A percentile compares a stretch with the other conserved stretches of the same genome.
Evolutionary conservation across 495 filamentous ascomycete species (phyloP).

Genomic region (Darksidea phi): DNA sequence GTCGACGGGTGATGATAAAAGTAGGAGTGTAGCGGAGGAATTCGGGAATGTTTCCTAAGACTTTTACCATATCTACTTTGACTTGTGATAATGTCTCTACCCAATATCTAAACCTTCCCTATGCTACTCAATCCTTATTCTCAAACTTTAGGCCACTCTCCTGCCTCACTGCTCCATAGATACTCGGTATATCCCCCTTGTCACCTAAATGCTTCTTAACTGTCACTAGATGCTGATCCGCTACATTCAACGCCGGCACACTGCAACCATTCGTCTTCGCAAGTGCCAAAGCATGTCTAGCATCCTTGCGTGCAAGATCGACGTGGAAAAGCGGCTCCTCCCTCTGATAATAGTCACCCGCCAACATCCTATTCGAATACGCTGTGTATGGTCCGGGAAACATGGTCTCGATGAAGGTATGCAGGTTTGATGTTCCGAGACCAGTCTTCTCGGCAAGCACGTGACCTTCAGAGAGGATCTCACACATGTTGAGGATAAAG

Average conservation of each 20-base stretch:
- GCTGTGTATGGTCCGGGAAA: slow-evolving; percentile 64
- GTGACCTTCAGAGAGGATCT: slow-evolving; percentile 72
- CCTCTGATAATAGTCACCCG: slow-evolving; percentile 69
- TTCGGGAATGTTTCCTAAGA: no score
- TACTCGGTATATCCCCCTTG: slow-evolving; percentile 77
- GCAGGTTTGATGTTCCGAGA: slow-evolving; percentile 66
- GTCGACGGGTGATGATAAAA: no score
- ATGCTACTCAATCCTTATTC: slow-evolving; percentile 40
- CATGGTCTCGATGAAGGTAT: slow-evolving; percentile 65
- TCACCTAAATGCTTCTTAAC: slow-evolving; percentile 72
- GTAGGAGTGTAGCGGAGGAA: no score
- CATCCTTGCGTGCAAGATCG: slow-evolving; percentile 83
- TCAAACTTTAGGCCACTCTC: slow-evolving; percentile 71
- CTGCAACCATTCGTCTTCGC: slow-evolving; percentile 61
- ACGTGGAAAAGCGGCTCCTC: slow-evolving; percentile 83
- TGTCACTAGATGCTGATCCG: slow-evolving; percentile 63
- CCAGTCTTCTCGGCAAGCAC: slow-evolving; percentile 78
- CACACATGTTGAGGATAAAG: slow-evolving; percentile 80
- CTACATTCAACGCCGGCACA: slow-evolving; percentile 65
- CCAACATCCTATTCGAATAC: slow-evolving; percentile 71
- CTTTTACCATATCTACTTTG: no score
- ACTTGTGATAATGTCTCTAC: no score
- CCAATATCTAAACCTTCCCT: no score
- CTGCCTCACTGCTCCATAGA: slow-evolving; percentile 75
- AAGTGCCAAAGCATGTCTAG: slow-evolving; percentile 67